Base-by-base conservation (phyloP, 768 basidiomycete genomes). In the Phanerochaete carnosa region DNA sequence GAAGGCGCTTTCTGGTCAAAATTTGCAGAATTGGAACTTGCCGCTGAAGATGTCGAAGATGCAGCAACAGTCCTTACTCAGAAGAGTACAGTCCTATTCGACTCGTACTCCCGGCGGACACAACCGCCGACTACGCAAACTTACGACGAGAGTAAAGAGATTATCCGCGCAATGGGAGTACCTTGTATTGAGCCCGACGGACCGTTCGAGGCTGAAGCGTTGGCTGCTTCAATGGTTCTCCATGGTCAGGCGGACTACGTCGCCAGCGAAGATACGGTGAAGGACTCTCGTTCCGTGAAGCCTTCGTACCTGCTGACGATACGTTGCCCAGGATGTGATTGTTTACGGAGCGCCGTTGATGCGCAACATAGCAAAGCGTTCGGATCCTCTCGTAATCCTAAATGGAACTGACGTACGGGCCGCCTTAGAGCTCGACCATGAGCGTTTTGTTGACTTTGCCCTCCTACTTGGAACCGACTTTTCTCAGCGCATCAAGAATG, bases 381-480 rank as follows among this genome's bases (percentile, higher is more conserved):
- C 76, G 28, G 77, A 76, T 1, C 87, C 92, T 6, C 79, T 97
- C 3, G 72, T 82, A 37, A 61, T 87, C 54, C 78, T 95, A 52
- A 83, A 82, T 16, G 92, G 90, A 4, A 64, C 79, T 1, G 80
- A 86, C 2, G 77, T 94, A 22, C 89, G 87, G 9, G 61, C 72
- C 0, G 76, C 75, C 7, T 81, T 94, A 35, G 69, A 76, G 12
- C 82, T 97, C 28, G 75, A 82, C 64, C 80, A 79, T 8, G 68
- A 77, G 0, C 70, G 83, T 53, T 95, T 83, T 72, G 72, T 96
- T 66, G 95, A 97, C 74, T 94, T 96, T 72, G 87, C 85, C 0
- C 83, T 96, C 54, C 79, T 97, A 6, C 81, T 95, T 11, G 95
- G 95, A 12, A 96, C 94, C 1, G 95, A 97, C 73, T 95, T 96